Evolutionary conservation across 257 asterid genomes (phyloP).

Genomic region (Craterostigma plantagineum): DNA sequence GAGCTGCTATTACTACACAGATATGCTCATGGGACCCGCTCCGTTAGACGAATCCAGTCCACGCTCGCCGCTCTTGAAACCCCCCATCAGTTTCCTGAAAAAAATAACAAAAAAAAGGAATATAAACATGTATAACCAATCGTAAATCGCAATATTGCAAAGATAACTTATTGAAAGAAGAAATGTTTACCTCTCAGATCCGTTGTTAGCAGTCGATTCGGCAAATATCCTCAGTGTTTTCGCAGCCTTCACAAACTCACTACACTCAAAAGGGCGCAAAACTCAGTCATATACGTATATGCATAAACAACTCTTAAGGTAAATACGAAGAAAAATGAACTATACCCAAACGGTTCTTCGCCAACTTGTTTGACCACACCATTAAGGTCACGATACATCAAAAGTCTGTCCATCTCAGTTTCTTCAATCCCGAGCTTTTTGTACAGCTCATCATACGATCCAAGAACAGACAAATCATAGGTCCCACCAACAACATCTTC

Average conservation of each 20-base stretch:
- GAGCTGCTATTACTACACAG: constrained; percentile 15
- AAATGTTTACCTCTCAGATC: constrained; percentile 46
- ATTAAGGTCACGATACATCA: constrained; percentile 38
- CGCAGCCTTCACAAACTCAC: constrained; percentile 52
- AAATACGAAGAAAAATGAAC: not conserved
- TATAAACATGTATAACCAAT: too few species aligned
- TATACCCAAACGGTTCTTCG: constrained; percentile 75
- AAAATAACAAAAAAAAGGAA: too few species aligned
- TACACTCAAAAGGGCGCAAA: constrained; percentile 15
- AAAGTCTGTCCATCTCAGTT: constrained; percentile 34
- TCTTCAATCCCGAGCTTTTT: constrained; percentile 48
- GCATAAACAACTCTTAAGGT: not conserved
- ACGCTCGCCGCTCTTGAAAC: constrained; percentile 54
- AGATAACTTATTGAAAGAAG: too few species aligned
- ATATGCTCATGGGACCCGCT: constrained; percentile 43
- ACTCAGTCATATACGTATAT: not conserved
- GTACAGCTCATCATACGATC: constrained; percentile 71
- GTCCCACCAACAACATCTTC: constrained; percentile 70
- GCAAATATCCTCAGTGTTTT: constrained; percentile 49
- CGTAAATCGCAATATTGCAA: too few species aligned
- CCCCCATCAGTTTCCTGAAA: constrained; percentile 60
- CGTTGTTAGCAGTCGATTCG: constrained; percentile 28
- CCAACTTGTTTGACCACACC: constrained; percentile 58
- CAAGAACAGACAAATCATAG: constrained; percentile 55
- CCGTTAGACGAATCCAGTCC: constrained; percentile 71